Conservation (phyloP, 2,329 filamentous ascomycete species). For the Fusarium guadeloupense region DNA sequence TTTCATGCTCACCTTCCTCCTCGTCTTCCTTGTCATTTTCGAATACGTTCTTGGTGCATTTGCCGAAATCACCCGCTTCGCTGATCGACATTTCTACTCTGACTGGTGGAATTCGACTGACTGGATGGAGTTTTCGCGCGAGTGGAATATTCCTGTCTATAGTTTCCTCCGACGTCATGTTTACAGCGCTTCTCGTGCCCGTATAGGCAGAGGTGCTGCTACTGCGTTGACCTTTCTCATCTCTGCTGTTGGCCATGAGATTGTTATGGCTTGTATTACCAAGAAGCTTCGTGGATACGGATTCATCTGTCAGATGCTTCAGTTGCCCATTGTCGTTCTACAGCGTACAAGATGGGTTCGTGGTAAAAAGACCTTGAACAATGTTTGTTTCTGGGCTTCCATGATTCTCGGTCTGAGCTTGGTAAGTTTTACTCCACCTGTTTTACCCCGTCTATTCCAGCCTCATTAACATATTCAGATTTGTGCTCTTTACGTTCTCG, state of each 20-base stretch:
- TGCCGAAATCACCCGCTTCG: constrained; percentile 92
- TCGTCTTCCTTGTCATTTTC: constrained; percentile 98
- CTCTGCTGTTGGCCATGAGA: constrained; percentile 87
- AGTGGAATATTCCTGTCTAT: constrained; percentile 99
- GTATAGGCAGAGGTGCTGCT: constrained; percentile 79
- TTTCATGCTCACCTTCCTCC: constrained; percentile 94
- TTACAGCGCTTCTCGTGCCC: constrained; percentile 81
- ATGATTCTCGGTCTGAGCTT: constrained; percentile 88
- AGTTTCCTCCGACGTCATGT: constrained; percentile 95
- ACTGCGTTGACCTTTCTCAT: constrained; percentile 93
- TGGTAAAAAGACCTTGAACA: constrained; percentile 81
- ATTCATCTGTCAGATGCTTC: constrained; percentile 94
- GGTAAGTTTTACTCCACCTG: constrained; percentile 61
- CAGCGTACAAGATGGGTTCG: constrained; percentile 83
- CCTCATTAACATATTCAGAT: constrained; percentile 51
- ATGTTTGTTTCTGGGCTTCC: constrained; percentile 88
- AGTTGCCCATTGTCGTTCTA: constrained; percentile 92
- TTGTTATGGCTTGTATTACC: constrained; percentile 97
- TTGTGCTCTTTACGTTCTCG: constrained; percentile 63
- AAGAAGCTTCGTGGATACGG: constrained; percentile 96
- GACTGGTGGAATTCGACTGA: constrained; percentile 82
- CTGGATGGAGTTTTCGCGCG: constrained; percentile 94
- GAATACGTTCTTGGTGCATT: constrained; percentile 96
- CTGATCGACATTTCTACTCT: constrained; percentile 90
- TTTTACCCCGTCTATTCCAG: not conserved